These are phyloP conservation scores for Cytospora schulzeri DNA, from an alignment of 2,329 filamentous ascomycete genomes.

Conservation along the genomic window DNA sequence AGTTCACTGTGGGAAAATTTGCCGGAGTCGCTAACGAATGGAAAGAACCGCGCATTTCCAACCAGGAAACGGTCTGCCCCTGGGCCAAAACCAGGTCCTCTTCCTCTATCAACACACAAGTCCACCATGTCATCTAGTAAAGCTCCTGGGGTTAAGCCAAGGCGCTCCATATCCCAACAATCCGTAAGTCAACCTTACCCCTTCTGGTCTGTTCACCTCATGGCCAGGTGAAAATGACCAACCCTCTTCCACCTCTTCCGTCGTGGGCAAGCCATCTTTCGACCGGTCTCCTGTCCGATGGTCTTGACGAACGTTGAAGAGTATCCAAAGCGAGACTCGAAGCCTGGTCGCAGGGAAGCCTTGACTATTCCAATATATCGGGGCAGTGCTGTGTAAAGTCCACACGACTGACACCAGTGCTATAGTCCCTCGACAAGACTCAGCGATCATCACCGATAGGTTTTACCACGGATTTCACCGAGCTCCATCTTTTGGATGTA, in stretches of 20 bases:
- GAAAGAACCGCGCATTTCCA: slow-evolving; percentile 41
- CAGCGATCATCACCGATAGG: slow-evolving; percentile 34
- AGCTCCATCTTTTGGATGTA: slow-evolving; percentile 50
- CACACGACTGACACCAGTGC: background rate
- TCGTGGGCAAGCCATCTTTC: background rate
- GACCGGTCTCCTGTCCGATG: background rate
- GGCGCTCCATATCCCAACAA: background rate
- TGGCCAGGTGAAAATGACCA: background rate
- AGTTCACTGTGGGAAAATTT: slow-evolving; percentile 80
- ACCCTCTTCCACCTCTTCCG: background rate
- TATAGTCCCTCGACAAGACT: slow-evolving; percentile 39
- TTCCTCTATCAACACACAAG: slow-evolving; percentile 28
- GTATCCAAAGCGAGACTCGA: background rate
- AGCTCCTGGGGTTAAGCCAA: background rate
- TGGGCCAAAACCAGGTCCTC: slow-evolving; percentile 40
- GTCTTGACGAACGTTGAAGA: background rate
- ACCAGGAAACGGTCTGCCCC: slow-evolving; percentile 62
- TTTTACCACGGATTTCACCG: slow-evolving; percentile 45
- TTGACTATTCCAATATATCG: background rate
- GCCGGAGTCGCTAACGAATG: slow-evolving; percentile 68
- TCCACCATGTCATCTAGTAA: slow-evolving; percentile 2
- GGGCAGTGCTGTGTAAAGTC: background rate
- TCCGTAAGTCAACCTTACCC: background rate
- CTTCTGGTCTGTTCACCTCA: background rate
- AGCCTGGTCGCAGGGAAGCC: background rate